A percentile compares a stretch with the other conserved stretches of the same genome.
These are phyloP conservation scores for Nakaseomyces nivariensis DNA, from an alignment of 1,139 yeast genomes.

Conservation along the genomic window DNA sequence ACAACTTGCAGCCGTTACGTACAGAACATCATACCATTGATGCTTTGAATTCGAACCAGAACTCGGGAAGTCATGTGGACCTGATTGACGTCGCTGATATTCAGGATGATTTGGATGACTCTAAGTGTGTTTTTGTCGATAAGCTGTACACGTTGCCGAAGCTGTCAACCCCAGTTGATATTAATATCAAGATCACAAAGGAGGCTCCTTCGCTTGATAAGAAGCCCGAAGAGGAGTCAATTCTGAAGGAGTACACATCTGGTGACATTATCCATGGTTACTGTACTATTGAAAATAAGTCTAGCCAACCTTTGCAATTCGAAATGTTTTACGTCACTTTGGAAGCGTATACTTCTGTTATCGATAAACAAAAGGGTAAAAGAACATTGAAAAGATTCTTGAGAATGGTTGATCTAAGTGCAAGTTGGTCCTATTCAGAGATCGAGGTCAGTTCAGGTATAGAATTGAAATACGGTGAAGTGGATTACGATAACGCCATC, in stretches of 20 bases:
- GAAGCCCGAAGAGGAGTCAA: conserved; percentile 28
- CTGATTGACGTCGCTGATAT: conserved; percentile 5
- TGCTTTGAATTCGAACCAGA: background rate
- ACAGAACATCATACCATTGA: conserved; percentile 9
- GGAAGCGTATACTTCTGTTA: conserved; percentile 37
- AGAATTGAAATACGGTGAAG: conserved; percentile 36
- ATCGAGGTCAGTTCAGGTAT: conserved; percentile 37
- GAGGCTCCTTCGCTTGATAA: conserved; percentile 26
- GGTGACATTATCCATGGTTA: conserved; percentile 47
- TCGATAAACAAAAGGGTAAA: conserved; percentile 23
- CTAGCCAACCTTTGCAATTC: conserved; percentile 36
- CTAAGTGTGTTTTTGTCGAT: conserved; percentile 27
- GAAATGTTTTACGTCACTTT: conserved; percentile 49
- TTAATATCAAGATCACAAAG: conserved; percentile 31
- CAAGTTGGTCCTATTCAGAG: conserved; percentile 33
- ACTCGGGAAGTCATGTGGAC: conserved; percentile 6
- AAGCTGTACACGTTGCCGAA: conserved; percentile 29
- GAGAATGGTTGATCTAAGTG: conserved; percentile 35
- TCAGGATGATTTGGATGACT: conserved; percentile 15
- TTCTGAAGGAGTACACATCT: conserved; percentile 40
- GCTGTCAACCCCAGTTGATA: conserved; percentile 25
- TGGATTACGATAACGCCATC: conserved; percentile 40
- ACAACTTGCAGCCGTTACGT: conserved; percentile 10
- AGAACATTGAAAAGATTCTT: conserved; percentile 30
- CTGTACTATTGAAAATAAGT: conserved; percentile 37